Percentiles rank a stretch among this genome's conserved stretches.
phyloP scores from a whole-genome alignment of 768 basidiomycete genomes.

The Mrakia blollopis region DNA sequence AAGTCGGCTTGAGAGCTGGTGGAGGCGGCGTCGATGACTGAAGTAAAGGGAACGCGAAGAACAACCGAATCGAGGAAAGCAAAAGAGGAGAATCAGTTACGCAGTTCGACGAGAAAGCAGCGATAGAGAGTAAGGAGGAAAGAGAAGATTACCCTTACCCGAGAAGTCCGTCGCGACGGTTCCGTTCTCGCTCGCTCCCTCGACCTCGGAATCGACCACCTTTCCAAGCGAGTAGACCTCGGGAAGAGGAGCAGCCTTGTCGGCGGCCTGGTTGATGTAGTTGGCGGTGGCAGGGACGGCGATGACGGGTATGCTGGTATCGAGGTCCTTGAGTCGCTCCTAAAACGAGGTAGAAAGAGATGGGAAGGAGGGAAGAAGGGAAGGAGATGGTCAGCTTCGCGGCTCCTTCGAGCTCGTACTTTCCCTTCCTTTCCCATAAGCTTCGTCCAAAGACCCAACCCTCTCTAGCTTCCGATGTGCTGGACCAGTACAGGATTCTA shows the following conservation, averaged over 20 bases:
- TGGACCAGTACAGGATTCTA: too few species aligned
- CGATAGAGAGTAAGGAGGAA: neutral
- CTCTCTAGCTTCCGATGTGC: too few species aligned
- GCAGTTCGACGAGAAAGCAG: too few species aligned
- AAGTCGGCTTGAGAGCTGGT: slow-evolving; percentile 2
- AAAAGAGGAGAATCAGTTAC: neutral
- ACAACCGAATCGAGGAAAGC: neutral
- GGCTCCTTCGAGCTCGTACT: neutral
- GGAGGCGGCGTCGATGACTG: neutral
- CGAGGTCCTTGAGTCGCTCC: neutral
- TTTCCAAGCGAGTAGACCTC: neutral
- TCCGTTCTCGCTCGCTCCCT: slow-evolving; percentile 12
- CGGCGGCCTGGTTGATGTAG: neutral
- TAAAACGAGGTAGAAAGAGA: too few species aligned
- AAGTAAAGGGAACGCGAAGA: neutral
- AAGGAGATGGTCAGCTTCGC: too few species aligned
- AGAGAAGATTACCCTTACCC: slow-evolving; percentile 12
- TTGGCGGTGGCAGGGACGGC: neutral
- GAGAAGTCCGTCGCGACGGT: slow-evolving; percentile 10
- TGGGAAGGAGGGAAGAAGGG: too few species aligned
- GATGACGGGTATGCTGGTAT: neutral
- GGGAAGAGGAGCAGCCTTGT: neutral
- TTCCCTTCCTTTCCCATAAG: neutral
- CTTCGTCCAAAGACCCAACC: too few species aligned
- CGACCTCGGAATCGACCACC: neutral